These are phyloP conservation scores for Colletotrichum cereale DNA, from an alignment of 2,329 filamentous ascomycete genomes.

Conservation along the genomic window DNA sequence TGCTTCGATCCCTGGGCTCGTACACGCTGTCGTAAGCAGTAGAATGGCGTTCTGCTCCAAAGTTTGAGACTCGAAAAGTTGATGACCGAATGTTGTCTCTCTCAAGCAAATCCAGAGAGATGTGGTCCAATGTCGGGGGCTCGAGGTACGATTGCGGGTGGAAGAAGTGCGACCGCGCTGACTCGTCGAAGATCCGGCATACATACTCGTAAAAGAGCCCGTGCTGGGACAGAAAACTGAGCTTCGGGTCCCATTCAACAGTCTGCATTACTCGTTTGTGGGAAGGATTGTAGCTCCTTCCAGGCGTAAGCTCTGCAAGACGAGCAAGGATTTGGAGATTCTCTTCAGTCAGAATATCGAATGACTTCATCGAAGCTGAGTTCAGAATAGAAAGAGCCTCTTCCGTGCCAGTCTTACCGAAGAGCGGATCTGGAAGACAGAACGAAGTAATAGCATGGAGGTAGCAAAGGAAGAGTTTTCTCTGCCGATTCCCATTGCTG, in stretches of 20 bases:
- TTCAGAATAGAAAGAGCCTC: too few relatives aligned
- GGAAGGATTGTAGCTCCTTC: conserved; percentile 58
- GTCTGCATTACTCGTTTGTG: conserved; percentile 60
- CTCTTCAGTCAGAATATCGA: conserved; percentile 52
- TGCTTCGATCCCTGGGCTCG: too few relatives aligned
- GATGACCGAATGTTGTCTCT: too few relatives aligned
- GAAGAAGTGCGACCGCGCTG: conserved; percentile 1
- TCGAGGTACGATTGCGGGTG: not conserved
- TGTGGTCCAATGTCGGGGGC: too few relatives aligned
- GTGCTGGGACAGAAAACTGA: conserved; percentile 57
- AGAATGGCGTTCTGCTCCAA: conserved; percentile 45
- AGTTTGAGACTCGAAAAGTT: conserved; percentile 46
- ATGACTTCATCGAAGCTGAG: conserved; percentile 63
- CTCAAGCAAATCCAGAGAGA: too few relatives aligned
- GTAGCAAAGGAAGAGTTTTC: conserved; percentile 63
- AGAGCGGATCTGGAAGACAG: conserved; percentile 63
- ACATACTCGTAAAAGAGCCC: conserved; percentile 54
- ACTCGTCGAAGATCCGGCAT: conserved; percentile 49
- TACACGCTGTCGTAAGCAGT: conserved; percentile 26
- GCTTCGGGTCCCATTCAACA: conserved; percentile 54
- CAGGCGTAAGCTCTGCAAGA: conserved; percentile 58
- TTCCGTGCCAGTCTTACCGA: too few relatives aligned
- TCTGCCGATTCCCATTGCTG: conserved; percentile 64
- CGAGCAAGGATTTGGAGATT: conserved; percentile 51
- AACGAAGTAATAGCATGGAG: conserved; percentile 68